phyloP scores from a whole-genome alignment of 352 stramenopile genomes.

The Phytophthora pluvialis region DNA sequence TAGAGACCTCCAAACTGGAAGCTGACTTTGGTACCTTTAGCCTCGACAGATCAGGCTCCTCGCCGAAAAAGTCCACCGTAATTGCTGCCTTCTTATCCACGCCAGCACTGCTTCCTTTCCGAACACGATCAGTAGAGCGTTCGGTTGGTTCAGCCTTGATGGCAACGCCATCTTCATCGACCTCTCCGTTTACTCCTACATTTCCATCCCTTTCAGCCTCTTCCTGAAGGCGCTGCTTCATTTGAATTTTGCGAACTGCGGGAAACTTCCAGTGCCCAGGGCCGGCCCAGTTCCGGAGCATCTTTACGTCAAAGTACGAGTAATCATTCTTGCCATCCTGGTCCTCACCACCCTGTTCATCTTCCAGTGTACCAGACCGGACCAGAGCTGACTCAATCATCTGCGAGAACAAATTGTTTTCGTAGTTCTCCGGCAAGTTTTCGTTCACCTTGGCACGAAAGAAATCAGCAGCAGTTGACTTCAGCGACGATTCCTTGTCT shows the following conservation, averaged over 20 bases:
- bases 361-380: conserved; percentile 50
- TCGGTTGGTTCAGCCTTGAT: conserved; percentile 37
- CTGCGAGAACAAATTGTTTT: conserved; percentile 62
- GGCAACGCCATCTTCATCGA: conserved; percentile 32
- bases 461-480: conserved; percentile 60
- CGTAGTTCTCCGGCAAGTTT: conserved; percentile 53
- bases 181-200: conserved; percentile 35
- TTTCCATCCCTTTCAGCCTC: conserved; percentile 38
- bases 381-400: conserved; percentile 82
- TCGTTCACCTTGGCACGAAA: conserved; percentile 60
- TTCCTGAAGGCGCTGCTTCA: conserved; percentile 35
- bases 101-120: conserved; percentile 32
- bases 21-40: conserved; percentile 49
- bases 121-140: conserved; percentile 17
- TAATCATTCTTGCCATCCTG: conserved; percentile 65
- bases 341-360: conserved; percentile 52
- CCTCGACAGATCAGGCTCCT: conserved; percentile 50
- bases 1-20: conserved; percentile 51
- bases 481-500: conserved; percentile 39
- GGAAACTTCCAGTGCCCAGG: conserved; percentile 81
- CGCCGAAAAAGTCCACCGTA: conserved; percentile 66
- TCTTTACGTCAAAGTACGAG: conserved; percentile 85
- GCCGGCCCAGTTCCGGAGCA: conserved; percentile 84
- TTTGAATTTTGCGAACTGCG: conserved; percentile 55
- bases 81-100: conserved; percentile 51